Conservation (phyloP, 1,284 basidiomycete species). For the Pseudozyma hubeiensis region DNA sequence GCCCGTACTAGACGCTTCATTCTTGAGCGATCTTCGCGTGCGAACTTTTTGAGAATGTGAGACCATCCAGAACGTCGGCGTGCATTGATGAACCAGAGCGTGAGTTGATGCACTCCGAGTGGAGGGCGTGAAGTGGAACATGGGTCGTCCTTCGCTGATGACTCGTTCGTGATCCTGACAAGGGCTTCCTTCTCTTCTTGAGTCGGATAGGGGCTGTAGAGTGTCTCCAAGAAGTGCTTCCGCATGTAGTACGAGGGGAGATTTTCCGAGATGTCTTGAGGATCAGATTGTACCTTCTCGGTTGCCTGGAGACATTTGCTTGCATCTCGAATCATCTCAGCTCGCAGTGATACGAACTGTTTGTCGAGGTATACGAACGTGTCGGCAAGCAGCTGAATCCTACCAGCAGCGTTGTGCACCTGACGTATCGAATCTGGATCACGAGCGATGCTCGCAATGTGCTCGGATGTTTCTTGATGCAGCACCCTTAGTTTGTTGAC, state of each 20-base stretch:
- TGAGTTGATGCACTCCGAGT: constrained; percentile 42
- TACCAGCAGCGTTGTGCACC: too few relatives aligned
- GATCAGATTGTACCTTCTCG: too few relatives aligned
- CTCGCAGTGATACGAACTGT: too few relatives aligned
- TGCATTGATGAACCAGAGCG: constrained; percentile 67
- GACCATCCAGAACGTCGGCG: constrained; percentile 66
- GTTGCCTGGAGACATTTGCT: too few relatives aligned
- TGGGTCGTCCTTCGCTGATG: background rate
- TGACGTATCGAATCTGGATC: too few relatives aligned
- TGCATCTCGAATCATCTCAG: too few relatives aligned
- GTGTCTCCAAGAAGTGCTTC: constrained; percentile 53
- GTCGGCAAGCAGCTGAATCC: too few relatives aligned
- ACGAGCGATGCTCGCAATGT: too few relatives aligned
- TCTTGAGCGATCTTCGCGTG: constrained; percentile 30
- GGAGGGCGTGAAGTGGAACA: background rate
- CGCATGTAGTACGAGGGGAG: constrained; percentile 50
- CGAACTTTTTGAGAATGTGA: constrained; percentile 50
- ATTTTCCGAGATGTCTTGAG: constrained; percentile 16
- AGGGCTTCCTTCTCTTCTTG: constrained; percentile 50
- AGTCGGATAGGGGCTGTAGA: constrained; percentile 58
- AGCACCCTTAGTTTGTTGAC: too few relatives aligned
- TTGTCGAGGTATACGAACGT: too few relatives aligned
- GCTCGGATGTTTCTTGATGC: too few relatives aligned
- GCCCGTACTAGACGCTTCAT: constrained; percentile 33
- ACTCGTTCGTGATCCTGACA: constrained; percentile 44